Evolutionary conservation across 2,329 filamentous ascomycete genomes (phyloP), one percentile per base, ranked within the genome.

Genomic region (Cladophialophora yegresii): DNA sequence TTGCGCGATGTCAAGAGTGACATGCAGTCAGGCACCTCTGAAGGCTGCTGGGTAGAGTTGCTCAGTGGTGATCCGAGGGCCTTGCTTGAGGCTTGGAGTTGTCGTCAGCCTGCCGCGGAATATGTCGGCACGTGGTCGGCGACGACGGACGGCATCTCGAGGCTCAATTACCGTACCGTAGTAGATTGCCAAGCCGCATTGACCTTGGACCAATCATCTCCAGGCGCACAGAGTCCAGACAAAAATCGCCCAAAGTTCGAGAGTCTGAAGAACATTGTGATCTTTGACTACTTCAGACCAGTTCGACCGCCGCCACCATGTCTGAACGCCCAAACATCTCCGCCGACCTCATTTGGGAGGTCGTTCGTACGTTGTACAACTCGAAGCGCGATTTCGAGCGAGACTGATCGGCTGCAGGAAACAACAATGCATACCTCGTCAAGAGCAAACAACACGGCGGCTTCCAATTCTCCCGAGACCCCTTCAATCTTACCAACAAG

Each of bases 281-380:
- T 12, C 61, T 43, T 45, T 36, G 54, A 57, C 40, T 54, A 55
- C 33, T 36, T 10, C 22, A 54, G 36, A 58, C 36, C 61, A 63
- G 32, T 59, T 54, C 49, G 26, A 36, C n/a, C 66, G 22, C 62
- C n/a, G 16, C 55, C 65, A 64, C 58, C 12, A 71, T 71, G 69
- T 68, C 75, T 75, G 74, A 79, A 77, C 84, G 86, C 80, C 80
- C 87, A 75, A 91, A 92, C 84, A 85, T 96, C 78, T 96, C 92
- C 80, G 82, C 88, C 78, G 93, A 97, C 83, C 86, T 97, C 75
- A 83, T 96, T 85, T 98, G 93, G 93, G 89, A 93, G 87, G 83
- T 96, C 81, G 88, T 89, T 85, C 91, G 93, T 97, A 88, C 81
- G 92, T 92, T 71, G 67, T 66, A 20, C 56, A 43, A 6, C 16